phyloP scores from a whole-genome alignment of 2,329 filamentous ascomycete species.

The Scorias spongiosa region DNA sequence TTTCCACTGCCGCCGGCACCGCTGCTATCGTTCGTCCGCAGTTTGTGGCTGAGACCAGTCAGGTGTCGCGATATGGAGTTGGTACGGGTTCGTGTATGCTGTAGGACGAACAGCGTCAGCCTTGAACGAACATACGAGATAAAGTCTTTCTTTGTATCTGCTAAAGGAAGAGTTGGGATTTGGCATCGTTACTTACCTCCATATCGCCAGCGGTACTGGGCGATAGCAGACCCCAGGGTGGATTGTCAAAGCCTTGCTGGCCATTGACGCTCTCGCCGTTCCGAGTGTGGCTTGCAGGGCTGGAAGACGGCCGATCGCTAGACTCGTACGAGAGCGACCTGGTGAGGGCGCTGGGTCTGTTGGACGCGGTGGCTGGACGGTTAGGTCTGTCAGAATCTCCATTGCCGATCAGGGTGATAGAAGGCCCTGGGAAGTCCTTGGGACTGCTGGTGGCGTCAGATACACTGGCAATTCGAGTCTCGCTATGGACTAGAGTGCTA shows the following conservation, averaged over 20 bases:
- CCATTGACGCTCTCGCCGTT: conserved; percentile 1
- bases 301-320: neutral
- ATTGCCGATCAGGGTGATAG: no score
- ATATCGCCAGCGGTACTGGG: no score
- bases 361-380: conserved; percentile 15
- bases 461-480: conserved; percentile 2
- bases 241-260: neutral
- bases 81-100: conserved; percentile 8
- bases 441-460: conserved; percentile 14
- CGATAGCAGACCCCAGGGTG: no score
- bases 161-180: no score
- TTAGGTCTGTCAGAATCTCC: conserved; percentile 7
- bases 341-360: conserved; percentile 13
- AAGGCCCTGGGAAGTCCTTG: conserved; percentile 4
- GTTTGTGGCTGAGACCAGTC: conserved; percentile 16
- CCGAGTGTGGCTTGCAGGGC: neutral
- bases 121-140: neutral
- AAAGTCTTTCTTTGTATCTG: no score
- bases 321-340: conserved; percentile 10
- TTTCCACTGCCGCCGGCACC: neutral
- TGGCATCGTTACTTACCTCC: no score
- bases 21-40: conserved; percentile 8
- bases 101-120: neutral
- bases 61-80: conserved; percentile 14
- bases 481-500: conserved; percentile 38